Evolutionary conservation across 2,329 filamentous ascomycete species (phyloP).

Genomic region (Calycina marina): DNA sequence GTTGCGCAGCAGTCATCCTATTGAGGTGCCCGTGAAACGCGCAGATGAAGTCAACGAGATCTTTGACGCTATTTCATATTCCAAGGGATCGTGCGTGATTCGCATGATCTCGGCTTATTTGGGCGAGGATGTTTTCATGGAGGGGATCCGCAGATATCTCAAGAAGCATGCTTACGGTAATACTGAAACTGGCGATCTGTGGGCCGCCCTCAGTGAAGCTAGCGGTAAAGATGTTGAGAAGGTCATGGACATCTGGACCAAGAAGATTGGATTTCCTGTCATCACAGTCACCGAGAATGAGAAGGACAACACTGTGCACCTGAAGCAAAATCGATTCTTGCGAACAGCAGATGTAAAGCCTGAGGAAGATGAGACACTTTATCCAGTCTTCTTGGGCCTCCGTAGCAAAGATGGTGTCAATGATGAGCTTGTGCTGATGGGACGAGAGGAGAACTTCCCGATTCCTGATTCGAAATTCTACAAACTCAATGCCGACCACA

Average conservation of each 20-base stretch:
- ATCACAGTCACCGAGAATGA: conserved; percentile 70
- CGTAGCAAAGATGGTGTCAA: conserved; percentile 74
- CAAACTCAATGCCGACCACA: conserved; percentile 94
- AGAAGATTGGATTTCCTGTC: conserved; percentile 87
- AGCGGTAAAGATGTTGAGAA: conserved; percentile 83
- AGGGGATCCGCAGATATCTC: conserved; percentile 79
- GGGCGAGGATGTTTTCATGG: conserved; percentile 83
- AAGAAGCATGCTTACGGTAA: conserved; percentile 97
- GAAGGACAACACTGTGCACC: conserved; percentile 55
- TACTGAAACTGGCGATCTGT: conserved; percentile 80
- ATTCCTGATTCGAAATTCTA: conserved; percentile 74
- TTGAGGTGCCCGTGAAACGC: conserved; percentile 89
- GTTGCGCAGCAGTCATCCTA: conserved; percentile 85
- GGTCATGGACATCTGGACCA: conserved; percentile 94
- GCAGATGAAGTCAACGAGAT: conserved; percentile 97
- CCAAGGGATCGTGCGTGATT: conserved; percentile 88
- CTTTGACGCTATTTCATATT: conserved; percentile 95
- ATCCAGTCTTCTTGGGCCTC: conserved; percentile 78
- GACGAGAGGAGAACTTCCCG: conserved; percentile 65
- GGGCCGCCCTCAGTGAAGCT: conserved; percentile 73
- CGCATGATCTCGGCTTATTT: conserved; percentile 96
- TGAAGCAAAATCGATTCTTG: conserved; percentile 93
- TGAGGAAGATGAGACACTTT: conserved; percentile 78
- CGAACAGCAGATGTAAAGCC: conserved; percentile 86
- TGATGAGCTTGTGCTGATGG: conserved; percentile 53